Percentiles rank a stretch among this genome's conserved stretches.
These are phyloP conservation scores for Sclerotinia sclerotiorum DNA, from an alignment of 2,329 filamentous ascomycete species.

Conservation along the genomic window DNA sequence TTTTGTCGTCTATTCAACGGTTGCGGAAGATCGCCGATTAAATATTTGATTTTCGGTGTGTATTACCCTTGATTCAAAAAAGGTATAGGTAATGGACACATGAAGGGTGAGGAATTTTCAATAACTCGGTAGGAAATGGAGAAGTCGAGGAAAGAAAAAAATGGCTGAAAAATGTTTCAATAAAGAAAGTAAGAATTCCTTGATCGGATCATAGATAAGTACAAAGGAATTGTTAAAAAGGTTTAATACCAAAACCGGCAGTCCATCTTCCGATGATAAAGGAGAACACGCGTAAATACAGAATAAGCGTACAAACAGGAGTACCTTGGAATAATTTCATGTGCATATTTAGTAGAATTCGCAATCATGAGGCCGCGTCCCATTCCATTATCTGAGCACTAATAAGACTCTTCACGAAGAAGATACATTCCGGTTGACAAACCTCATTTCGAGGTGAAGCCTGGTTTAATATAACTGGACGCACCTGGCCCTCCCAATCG, in stretches of 20 bases:
- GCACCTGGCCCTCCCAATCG: neutral
- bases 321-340: no score
- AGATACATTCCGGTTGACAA: neutral
- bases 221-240: conserved; percentile 15
- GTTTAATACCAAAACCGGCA: conserved; percentile 1
- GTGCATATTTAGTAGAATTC: neutral
- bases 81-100: neutral
- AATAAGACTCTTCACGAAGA: neutral
- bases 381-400: no score
- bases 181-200: neutral
- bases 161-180: neutral
- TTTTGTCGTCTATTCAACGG: neutral
- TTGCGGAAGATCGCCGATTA: neutral
- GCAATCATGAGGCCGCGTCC: neutral
- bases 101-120: neutral
- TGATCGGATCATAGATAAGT: neutral
- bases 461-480: neutral
- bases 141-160: neutral
- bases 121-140: neutral
- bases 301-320: neutral
- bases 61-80: neutral
- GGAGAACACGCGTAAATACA: neutral
- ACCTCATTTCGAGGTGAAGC: neutral
- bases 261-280: neutral
- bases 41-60: neutral